A percentile compares a stretch with the other conserved stretches of the same genome.
Conservation (phyloP, 2,329 filamentous ascomycete species). For the Aspergillus floridensis region DNA sequence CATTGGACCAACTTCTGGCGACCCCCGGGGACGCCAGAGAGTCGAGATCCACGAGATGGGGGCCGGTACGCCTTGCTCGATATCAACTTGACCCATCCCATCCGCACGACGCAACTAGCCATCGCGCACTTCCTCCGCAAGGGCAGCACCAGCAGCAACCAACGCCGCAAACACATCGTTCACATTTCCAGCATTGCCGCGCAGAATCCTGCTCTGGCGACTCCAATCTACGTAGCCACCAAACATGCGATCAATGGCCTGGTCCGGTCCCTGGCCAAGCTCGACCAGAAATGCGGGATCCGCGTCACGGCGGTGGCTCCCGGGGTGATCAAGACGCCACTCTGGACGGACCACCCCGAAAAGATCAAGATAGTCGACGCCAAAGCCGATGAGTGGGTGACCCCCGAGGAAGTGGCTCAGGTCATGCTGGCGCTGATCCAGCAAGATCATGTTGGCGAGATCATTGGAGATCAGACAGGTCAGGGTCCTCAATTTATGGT, state of each 20-base stretch:
- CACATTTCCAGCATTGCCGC: conserved; percentile 52
- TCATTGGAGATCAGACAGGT: conserved; percentile 33
- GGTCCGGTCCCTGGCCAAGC: conserved; percentile 49
- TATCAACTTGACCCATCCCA: conserved; percentile 54
- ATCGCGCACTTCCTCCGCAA: conserved; percentile 48
- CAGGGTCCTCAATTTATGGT: conserved; percentile 35
- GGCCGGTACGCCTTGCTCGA: conserved; percentile 48
- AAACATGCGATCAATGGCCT: conserved; percentile 52
- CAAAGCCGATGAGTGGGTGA: conserved; percentile 55
- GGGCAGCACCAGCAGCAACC: conserved; percentile 21
- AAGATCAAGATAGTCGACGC: conserved; percentile 54
- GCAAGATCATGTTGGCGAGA: conserved; percentile 43
- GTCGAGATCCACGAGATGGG: conserved; percentile 40
- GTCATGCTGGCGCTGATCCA: conserved; percentile 58
- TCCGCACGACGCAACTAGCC: conserved; percentile 51
- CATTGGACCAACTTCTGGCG: conserved; percentile 52
- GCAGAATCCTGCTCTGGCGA: conserved; percentile 38
- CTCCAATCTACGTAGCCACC: conserved; percentile 49
- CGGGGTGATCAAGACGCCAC: conserved; percentile 59
- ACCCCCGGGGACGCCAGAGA: conserved; percentile 44
- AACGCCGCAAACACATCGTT: conserved; percentile 43
- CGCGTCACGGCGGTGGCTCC: conserved; percentile 61
- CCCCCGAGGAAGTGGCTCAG: conserved; percentile 59
- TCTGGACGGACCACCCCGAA: conserved; percentile 62
- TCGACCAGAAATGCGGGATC: conserved; percentile 52